Evolutionary conservation across 2,329 filamentous ascomycete genomes (phyloP).

Genomic region (Xylariaceae sp.): DNA sequence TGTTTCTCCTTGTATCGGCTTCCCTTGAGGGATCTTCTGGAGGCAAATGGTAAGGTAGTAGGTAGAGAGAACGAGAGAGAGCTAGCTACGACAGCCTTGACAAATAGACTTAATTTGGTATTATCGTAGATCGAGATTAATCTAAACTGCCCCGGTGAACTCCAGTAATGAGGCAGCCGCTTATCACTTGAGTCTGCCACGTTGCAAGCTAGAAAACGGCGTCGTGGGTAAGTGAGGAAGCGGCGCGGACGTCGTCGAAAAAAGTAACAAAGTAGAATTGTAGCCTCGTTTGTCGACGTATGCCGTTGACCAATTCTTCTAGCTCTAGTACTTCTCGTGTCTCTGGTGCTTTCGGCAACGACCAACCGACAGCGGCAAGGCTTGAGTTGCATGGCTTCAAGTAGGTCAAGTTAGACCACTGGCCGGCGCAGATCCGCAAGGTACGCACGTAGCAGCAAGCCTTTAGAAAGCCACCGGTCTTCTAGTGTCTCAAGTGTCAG

Average conservation of each 20-base stretch:
- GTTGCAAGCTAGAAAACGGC: conserved; percentile 7
- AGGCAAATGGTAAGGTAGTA: background rate
- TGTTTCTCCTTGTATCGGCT: too few relatives aligned
- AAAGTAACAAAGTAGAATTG: background rate
- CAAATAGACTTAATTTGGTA: background rate
- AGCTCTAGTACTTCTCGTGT: background rate
- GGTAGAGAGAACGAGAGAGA: background rate
- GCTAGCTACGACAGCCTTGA: background rate
- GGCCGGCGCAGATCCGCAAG: conserved; percentile 36
- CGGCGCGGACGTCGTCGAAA: background rate
- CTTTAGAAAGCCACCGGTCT: conserved; percentile 38
- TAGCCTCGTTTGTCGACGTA: conserved; percentile 1
- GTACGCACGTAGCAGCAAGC: conserved; percentile 41
- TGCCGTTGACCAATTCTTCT: background rate
- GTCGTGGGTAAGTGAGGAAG: background rate
- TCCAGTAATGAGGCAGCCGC: background rate
- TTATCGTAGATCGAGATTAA: conserved; percentile 5
- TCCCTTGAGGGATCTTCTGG: too few relatives aligned
- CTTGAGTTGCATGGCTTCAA: conserved; percentile 27
- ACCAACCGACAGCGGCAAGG: conserved; percentile 36
- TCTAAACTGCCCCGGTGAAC: conserved; percentile 9
- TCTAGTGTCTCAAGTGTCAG: conserved; percentile 33
- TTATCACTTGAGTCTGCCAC: conserved; percentile 1
- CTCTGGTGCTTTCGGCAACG: conserved; percentile 36
- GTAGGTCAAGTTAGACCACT: conserved; percentile 28